Conservation (phyloP, 768 basidiomycete species). For the Crepidotus variabilis region DNA sequence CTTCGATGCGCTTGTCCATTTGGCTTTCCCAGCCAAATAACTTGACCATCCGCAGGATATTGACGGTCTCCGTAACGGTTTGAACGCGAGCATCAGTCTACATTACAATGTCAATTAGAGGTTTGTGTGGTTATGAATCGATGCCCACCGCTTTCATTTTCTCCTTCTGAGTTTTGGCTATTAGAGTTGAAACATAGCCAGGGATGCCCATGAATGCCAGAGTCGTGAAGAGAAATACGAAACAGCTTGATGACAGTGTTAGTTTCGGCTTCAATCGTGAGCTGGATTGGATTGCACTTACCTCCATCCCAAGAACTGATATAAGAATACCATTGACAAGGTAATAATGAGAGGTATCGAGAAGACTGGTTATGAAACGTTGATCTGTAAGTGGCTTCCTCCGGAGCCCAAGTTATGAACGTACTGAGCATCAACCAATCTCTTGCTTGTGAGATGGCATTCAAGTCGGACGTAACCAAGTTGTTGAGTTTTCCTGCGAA, state of each 20-base stretch:
- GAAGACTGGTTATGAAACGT: constrained; percentile 18
- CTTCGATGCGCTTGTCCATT: constrained; percentile 46
- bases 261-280: neutral
- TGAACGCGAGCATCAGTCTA: constrained; percentile 56
- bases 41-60: constrained; percentile 65
- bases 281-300: constrained; percentile 9
- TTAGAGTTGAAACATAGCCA: constrained; percentile 45
- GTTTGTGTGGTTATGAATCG: neutral
- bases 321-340: constrained; percentile 40
- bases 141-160: constrained; percentile 37
- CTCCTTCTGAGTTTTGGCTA: constrained; percentile 41
- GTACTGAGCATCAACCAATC: constrained; percentile 15
- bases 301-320: constrained; percentile 45
- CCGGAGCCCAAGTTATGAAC: constrained; percentile 1
- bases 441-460: constrained; percentile 27
- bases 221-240: constrained; percentile 3
- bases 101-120: neutral
- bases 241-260: constrained; percentile 1
- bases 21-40: constrained; percentile 67
- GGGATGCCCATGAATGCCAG: constrained; percentile 44
- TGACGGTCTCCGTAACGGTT: constrained; percentile 54
- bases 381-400: neutral
- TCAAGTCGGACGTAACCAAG: constrained; percentile 20
- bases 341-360: constrained; percentile 38
- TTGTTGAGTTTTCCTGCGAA: constrained; percentile 78